Evolutionary conservation across 2,329 filamentous ascomycete genomes (phyloP).

Genomic region (Aspergillus aculeatus): DNA sequence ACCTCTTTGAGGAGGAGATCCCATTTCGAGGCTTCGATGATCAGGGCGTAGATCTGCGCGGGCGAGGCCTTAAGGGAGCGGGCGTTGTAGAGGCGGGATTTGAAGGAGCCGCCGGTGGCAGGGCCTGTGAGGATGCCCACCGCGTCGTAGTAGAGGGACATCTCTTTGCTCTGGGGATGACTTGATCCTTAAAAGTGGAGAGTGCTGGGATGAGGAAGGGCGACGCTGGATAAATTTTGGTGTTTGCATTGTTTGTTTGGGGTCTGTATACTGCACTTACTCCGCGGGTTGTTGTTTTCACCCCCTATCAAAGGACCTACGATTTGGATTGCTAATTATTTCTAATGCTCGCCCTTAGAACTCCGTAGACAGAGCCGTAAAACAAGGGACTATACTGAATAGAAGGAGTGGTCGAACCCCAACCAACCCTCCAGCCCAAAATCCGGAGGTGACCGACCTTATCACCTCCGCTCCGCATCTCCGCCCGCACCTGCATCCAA

Average conservation of each 20-base stretch:
- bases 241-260: constrained; percentile 29
- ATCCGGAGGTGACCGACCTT: too few relatives aligned
- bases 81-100: constrained; percentile 74
- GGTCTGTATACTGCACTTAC: not conserved
- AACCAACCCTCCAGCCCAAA: too few relatives aligned
- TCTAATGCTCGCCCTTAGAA: too few relatives aligned
- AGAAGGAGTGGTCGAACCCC: too few relatives aligned
- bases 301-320: too few relatives aligned
- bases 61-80: constrained; percentile 75
- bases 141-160: constrained; percentile 96
- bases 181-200: not conserved
- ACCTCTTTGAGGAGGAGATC: constrained; percentile 81
- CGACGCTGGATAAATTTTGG: constrained; percentile 3
- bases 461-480: constrained; percentile 3
- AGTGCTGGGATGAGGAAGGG: not conserved
- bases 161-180: constrained; percentile 37
- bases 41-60: constrained; percentile 81
- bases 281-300: too few relatives aligned
- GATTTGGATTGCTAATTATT: too few relatives aligned
- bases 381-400: too few relatives aligned
- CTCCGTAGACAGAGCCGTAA: too few relatives aligned
- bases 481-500: constrained; percentile 8
- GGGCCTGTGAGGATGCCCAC: constrained; percentile 68
- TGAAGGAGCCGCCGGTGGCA: constrained; percentile 76
- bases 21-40: constrained; percentile 88